These are phyloP conservation scores for Sporothrix euskadiensis DNA, from an alignment of 2,329 filamentous ascomycete species.

Conservation along the genomic window DNA sequence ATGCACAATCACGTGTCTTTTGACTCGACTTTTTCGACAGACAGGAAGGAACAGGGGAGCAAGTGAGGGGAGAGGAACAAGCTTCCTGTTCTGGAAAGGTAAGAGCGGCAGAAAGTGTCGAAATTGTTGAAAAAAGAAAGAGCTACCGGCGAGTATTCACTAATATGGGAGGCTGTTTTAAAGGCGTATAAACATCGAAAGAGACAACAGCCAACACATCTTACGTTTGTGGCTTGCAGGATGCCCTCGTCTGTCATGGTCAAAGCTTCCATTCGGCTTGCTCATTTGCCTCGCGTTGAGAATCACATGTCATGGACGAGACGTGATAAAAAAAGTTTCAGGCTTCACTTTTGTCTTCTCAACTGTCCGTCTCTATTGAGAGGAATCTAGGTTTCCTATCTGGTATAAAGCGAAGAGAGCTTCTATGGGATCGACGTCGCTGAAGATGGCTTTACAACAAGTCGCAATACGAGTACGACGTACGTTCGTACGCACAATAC, in stretches of 20 bases:
- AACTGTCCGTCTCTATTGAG: not conserved
- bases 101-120: not conserved
- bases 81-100: not conserved
- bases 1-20: no score
- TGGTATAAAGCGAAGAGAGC: not conserved
- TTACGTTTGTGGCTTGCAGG: constrained; percentile 5
- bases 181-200: not conserved
- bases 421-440: not conserved
- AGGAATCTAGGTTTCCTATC: not conserved
- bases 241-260: not conserved
- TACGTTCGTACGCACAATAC: not conserved
- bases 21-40: not conserved
- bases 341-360: not conserved
- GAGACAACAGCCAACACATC: not conserved
- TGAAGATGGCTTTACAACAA: not conserved
- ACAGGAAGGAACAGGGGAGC: not conserved
- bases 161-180: not conserved
- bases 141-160: not conserved
- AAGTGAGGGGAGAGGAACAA: not conserved
- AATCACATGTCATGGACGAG: not conserved
- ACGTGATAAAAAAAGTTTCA: not conserved
- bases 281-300: not conserved
- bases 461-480: not conserved
- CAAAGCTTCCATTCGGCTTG: not conserved
- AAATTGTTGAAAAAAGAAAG: not conserved